Evolutionary conservation across 495 filamentous ascomycete genomes (phyloP).

Genomic region (Aspergillus diversus): DNA sequence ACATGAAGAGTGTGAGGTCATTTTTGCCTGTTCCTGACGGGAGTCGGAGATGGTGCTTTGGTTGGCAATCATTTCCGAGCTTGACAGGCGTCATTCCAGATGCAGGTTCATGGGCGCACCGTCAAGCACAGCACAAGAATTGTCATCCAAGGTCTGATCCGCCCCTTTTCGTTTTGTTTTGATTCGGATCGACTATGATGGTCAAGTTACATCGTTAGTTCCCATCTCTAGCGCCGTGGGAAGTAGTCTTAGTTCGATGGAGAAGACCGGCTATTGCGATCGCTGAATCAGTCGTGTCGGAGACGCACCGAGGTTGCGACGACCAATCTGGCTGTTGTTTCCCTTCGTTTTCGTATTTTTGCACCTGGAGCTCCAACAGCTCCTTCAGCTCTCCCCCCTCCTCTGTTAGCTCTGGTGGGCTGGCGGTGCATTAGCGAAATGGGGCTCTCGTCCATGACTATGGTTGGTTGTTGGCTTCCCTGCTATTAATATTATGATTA

Average conservation of each 20-base stretch:
- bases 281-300: conserved; percentile 7
- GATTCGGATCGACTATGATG: conserved; percentile 16
- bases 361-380: background rate
- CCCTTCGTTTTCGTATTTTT: conserved; percentile 1
- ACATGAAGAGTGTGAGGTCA: no score
- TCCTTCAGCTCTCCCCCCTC: conserved; percentile 1
- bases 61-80: conserved; percentile 2
- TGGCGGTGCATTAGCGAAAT: background rate
- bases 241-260: background rate
- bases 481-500: no score
- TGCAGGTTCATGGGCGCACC: background rate
- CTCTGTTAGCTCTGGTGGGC: conserved; percentile 2
- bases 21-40: background rate
- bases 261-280: background rate
- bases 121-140: background rate
- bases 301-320: conserved; percentile 14
- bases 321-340: background rate
- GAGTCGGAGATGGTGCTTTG: background rate
- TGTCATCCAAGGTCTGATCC: background rate
- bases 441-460: no score
- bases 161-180: conserved; percentile 1
- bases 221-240: background rate
- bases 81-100: conserved; percentile 2
- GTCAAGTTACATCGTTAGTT: conserved; percentile 1
- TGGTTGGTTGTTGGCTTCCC: no score